Evolutionary conservation across 1,284 basidiomycete genomes (phyloP).

Genomic region (Apiotrichum laibachii): DNA sequence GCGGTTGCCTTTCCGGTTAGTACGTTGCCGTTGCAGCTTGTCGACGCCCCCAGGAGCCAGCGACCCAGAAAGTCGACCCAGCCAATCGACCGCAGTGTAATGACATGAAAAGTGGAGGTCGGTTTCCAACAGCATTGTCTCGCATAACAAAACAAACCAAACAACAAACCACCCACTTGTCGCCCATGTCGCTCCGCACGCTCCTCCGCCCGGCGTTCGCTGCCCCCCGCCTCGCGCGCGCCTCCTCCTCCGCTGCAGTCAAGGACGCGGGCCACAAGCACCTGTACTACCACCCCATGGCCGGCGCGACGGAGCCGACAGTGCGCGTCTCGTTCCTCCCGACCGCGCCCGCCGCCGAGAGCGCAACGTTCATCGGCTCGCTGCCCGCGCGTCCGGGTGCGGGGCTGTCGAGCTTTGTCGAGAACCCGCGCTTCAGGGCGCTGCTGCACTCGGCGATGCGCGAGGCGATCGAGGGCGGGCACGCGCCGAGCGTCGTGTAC

Average conservation of each 20-base stretch:
- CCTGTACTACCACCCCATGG: constrained; percentile 40
- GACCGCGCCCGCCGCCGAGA: constrained; percentile 19
- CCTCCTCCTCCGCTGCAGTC: constrained; percentile 2
- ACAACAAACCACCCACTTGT: too few relatives aligned
- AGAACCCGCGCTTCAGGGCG: constrained; percentile 36
- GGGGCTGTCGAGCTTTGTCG: constrained; percentile 37
- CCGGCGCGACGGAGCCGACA: not conserved
- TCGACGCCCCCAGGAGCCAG: too few relatives aligned
- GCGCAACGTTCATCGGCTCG: constrained; percentile 31
- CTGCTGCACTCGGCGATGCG: constrained; percentile 33
- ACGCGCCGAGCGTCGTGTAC: constrained; percentile 30
- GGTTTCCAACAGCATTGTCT: too few relatives aligned
- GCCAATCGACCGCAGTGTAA: too few relatives aligned
- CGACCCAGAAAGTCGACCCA: too few relatives aligned
- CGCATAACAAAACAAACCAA: too few relatives aligned
- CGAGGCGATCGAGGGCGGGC: constrained; percentile 23
- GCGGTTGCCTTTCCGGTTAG: too few relatives aligned
- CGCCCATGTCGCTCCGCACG: not conserved
- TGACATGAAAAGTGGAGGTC: too few relatives aligned
- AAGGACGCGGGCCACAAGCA: constrained; percentile 41
- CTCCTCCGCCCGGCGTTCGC: not conserved
- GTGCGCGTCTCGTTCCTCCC: constrained; percentile 41
- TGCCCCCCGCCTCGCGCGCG: not conserved
- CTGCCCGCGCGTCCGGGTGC: constrained; percentile 32
- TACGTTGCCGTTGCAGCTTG: too few relatives aligned